Conservation (phyloP, 805 yeast species). For the Candida stauntonica region DNA sequence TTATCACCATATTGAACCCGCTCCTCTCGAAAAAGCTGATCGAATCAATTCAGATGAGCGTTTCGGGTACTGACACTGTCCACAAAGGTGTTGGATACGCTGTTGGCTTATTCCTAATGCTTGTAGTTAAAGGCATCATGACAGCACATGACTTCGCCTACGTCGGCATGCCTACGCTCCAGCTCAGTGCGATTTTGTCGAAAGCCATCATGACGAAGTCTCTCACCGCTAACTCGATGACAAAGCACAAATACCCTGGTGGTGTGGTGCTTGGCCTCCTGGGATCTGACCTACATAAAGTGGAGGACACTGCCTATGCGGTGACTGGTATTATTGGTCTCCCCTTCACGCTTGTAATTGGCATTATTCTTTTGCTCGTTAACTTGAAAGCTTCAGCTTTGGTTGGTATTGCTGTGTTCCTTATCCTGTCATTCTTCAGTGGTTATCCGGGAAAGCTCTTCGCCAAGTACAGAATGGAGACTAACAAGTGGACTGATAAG, state of each 20-base stretch:
- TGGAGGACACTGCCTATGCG: slow-evolving; percentile 45
- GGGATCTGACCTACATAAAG: slow-evolving; percentile 72
- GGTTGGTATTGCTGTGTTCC: slow-evolving; percentile 51
- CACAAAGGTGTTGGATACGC: slow-evolving; percentile 71
- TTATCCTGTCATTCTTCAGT: slow-evolving; percentile 37
- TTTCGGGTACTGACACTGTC: slow-evolving; percentile 32
- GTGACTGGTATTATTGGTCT: neutral
- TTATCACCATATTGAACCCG: slow-evolving; percentile 37
- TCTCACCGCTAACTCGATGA: slow-evolving; percentile 47
- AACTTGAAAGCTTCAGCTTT: slow-evolving; percentile 63
- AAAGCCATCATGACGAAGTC: slow-evolving; percentile 66
- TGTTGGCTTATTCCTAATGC: slow-evolving; percentile 38
- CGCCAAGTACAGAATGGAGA: slow-evolving; percentile 38
- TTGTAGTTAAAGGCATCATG: neutral
- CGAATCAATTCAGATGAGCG: slow-evolving; percentile 42
- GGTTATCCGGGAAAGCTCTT: slow-evolving; percentile 42
- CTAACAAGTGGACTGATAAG: slow-evolving; percentile 60
- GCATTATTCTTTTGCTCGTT: slow-evolving; percentile 51
- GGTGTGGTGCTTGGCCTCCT: slow-evolving; percentile 69
- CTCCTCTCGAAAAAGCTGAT: slow-evolving; percentile 47
- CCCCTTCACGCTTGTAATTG: slow-evolving; percentile 53
- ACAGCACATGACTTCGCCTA: neutral
- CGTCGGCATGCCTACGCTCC: neutral
- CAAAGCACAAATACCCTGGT: slow-evolving; percentile 54
- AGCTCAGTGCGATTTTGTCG: slow-evolving; percentile 38